These are phyloP conservation scores for Pseudoturritis turrita DNA, from an alignment of 345 rosid genomes.

Conservation along the genomic window DNA sequence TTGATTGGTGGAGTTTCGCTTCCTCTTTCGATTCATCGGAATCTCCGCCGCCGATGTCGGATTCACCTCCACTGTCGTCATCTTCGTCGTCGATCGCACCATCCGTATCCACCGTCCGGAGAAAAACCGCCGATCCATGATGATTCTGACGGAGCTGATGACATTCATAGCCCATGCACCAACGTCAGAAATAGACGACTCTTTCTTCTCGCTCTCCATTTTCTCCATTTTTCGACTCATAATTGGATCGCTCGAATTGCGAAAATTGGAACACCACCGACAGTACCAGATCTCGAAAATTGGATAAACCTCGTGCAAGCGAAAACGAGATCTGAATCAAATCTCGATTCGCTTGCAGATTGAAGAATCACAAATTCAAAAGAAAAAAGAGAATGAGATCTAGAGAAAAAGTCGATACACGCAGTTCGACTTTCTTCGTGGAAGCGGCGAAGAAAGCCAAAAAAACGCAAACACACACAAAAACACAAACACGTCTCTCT, in stretches of 20 bases:
- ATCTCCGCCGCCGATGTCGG: constrained; percentile 66
- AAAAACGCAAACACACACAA: neutral
- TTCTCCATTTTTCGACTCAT: constrained; percentile 10
- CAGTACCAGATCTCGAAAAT: constrained; percentile 14
- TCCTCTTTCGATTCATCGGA: constrained; percentile 45
- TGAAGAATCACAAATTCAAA: neutral
- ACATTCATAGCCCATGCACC: constrained; percentile 98
- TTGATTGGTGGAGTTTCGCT: constrained; percentile 95
- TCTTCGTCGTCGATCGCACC: constrained; percentile 42
- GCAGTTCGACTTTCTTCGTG: constrained; percentile 12
- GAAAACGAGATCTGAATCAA: constrained; percentile 24
- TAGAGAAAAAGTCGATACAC: neutral
- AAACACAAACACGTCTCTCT: constrained; percentile 7
- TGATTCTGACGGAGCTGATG: constrained; percentile 86
- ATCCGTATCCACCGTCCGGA: constrained; percentile 25
- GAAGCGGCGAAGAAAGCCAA: constrained; percentile 4
- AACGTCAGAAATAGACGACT: constrained; percentile 67
- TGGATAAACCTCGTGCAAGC: constrained; percentile 3
- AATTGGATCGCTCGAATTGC: neutral
- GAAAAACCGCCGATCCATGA: constrained; percentile 58
- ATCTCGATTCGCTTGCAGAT: constrained; percentile 16
- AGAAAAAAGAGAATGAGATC: neutral
- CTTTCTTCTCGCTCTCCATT: constrained; percentile 58
- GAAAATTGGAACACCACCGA: neutral
- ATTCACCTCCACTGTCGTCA: constrained; percentile 69